phyloP scores from a whole-genome alignment of 176 grass and related monocot species.

The Carex pumila region DNA sequence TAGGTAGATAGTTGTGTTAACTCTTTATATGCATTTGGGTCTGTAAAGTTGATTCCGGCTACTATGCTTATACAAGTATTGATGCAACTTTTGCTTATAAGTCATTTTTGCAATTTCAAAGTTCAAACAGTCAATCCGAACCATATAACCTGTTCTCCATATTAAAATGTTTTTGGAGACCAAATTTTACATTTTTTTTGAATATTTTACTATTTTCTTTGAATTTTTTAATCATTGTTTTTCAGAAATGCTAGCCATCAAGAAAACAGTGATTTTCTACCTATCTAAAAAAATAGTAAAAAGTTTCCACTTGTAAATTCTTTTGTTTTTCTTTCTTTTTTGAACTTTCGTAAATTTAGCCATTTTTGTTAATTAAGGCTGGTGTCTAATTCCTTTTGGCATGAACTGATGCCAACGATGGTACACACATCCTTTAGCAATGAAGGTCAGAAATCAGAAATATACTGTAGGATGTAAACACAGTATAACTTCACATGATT shows the following conservation, averaged over 20 bases:
- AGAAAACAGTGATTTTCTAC: no score
- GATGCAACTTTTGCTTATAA: no score
- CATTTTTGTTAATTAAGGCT: background rate
- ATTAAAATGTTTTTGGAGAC: no score
- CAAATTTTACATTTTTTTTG: no score
- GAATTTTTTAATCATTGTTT: no score
- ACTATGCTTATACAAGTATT: no score
- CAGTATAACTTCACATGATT: background rate
- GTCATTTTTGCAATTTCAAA: no score
- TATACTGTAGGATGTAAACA: background rate
- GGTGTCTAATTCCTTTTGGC: background rate
- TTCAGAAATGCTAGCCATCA: no score
- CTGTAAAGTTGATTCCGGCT: background rate
- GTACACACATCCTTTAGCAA: background rate
- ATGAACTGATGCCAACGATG: background rate
- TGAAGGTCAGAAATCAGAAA: background rate
- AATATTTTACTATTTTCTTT: no score
- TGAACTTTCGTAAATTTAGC: background rate
- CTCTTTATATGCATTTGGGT: background rate
- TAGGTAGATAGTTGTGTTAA: background rate
- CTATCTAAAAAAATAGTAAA: no score
- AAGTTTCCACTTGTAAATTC: background rate
- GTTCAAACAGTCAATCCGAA: no score
- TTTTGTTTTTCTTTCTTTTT: background rate
- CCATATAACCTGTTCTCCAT: no score